These are phyloP conservation scores for Selaginella tamariscina DNA, from an alignment of 75 land plant genomes.

Conservation along the genomic window DNA sequence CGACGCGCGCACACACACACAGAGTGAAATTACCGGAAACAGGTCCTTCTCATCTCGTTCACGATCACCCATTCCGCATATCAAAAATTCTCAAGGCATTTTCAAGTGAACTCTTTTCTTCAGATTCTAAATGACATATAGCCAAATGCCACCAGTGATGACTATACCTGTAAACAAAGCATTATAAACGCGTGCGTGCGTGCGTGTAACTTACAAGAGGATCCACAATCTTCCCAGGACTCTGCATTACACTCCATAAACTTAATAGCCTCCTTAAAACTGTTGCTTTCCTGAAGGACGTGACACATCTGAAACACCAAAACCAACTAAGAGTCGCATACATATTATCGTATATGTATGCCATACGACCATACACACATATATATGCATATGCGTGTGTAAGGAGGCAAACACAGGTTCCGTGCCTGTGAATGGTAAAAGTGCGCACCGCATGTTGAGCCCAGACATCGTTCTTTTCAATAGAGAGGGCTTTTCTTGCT, in stretches of 20 bases:
- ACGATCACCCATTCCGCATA: slow-evolving; percentile 40
- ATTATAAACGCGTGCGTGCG: background rate
- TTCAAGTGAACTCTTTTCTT: slow-evolving; percentile 16
- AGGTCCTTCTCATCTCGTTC: slow-evolving; percentile 31
- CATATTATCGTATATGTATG: background rate
- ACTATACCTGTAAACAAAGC: slow-evolving; percentile 44
- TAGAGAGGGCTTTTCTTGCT: slow-evolving; percentile 55
- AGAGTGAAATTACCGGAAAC: slow-evolving; percentile 37
- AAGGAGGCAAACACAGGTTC: slow-evolving; percentile 7
- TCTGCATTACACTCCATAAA: slow-evolving; percentile 64
- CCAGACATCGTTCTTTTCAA: slow-evolving; percentile 64
- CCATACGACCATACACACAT: background rate
- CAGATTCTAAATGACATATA: slow-evolving; percentile 65
- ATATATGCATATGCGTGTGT: background rate
- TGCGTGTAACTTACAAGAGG: slow-evolving; percentile 10
- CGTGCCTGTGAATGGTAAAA: background rate
- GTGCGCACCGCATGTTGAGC: slow-evolving; percentile 65
- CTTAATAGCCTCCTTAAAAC: slow-evolving; percentile 58
- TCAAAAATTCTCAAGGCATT: slow-evolving; percentile 55
- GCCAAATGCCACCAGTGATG: slow-evolving; percentile 99
- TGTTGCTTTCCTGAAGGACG: slow-evolving; percentile 66
- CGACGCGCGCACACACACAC: too few relatives aligned
- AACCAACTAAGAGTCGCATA: background rate
- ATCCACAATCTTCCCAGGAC: slow-evolving; percentile 61
- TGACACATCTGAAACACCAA: slow-evolving; percentile 71